These are phyloP conservation scores for Kregervanrija pseudodelftensis DNA, from an alignment of 805 yeast genomes.

Conservation along the genomic window DNA sequence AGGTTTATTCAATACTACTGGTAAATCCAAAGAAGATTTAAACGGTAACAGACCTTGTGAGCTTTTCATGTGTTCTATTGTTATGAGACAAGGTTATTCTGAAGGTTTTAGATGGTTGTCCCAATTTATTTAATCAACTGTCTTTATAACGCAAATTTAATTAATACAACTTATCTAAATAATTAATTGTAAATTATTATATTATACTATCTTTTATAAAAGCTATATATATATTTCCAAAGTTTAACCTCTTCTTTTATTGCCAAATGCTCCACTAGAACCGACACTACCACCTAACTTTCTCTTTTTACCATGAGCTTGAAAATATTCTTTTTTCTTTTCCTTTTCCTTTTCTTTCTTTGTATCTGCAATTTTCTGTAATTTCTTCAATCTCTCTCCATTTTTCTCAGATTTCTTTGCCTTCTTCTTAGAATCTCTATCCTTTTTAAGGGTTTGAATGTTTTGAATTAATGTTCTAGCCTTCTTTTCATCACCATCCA, in stretches of 20 bases:
- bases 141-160: neutral
- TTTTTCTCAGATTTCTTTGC: slow-evolving; percentile 71
- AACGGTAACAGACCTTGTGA: slow-evolving; percentile 86
- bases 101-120: slow-evolving; percentile 98
- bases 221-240: slow-evolving; percentile 1
- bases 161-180: neutral
- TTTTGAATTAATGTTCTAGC: slow-evolving; percentile 84
- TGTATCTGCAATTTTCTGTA: slow-evolving; percentile 67
- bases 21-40: slow-evolving; percentile 67
- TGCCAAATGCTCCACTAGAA: slow-evolving; percentile 22
- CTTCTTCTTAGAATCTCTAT: slow-evolving; percentile 72
- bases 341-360: slow-evolving; percentile 72
- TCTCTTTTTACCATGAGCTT: slow-evolving; percentile 63
- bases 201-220: slow-evolving; percentile 6
- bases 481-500: slow-evolving; percentile 89
- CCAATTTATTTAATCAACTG: slow-evolving; percentile 63
- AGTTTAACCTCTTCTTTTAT: slow-evolving; percentile 16
- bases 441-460: slow-evolving; percentile 76
- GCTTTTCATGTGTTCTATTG: slow-evolving; percentile 95
- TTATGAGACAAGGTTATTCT: slow-evolving; percentile 97
- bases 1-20: slow-evolving; percentile 84
- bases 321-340: slow-evolving; percentile 81
- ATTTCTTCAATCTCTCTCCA: slow-evolving; percentile 63
- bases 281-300: slow-evolving; percentile 27
- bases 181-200: neutral